phyloP scores from a whole-genome alignment of 768 basidiomycete genomes.

The Lactarius indigo region DNA sequence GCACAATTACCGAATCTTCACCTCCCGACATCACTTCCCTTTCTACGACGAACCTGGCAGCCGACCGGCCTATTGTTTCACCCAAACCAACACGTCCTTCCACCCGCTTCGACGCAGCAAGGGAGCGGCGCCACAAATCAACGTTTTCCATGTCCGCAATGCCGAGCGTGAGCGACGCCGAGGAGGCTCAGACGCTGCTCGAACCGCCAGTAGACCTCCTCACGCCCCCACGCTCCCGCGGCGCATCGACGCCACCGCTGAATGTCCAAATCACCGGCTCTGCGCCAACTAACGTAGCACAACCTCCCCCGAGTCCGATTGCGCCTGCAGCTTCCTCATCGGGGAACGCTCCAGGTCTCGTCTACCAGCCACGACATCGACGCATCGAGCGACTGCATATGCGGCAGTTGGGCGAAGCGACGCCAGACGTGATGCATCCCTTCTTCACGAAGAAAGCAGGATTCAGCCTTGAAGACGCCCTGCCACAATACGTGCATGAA shows the following conservation, averaged over 20 bases:
- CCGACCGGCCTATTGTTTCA: constrained; percentile 6
- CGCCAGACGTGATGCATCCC: constrained; percentile 83
- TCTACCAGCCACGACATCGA: constrained; percentile 55
- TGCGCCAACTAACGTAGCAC: not conserved
- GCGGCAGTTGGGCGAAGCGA: constrained; percentile 85
- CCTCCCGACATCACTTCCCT: constrained; percentile 6
- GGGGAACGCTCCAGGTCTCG: constrained; percentile 32
- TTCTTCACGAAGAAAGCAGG: constrained; percentile 85
- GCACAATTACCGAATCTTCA: constrained; percentile 18
- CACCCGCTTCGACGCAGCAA: not conserved
- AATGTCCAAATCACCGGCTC: not conserved
- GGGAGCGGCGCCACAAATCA: constrained; percentile 12
- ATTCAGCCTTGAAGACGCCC: constrained; percentile 75
- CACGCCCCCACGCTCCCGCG: not conserved
- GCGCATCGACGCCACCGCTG: not conserved
- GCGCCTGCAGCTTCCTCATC: constrained; percentile 6
- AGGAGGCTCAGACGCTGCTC: constrained; percentile 1
- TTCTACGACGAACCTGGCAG: not conserved
- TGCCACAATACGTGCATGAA: constrained; percentile 87
- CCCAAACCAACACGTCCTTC: constrained; percentile 1
- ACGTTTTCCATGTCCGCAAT: constrained; percentile 15
- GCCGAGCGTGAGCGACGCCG: constrained; percentile 8
- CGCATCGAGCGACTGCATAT: constrained; percentile 78
- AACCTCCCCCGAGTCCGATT: constrained; percentile 14
- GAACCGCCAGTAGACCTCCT: constrained; percentile 8